Evolutionary conservation across 2,329 filamentous ascomycete genomes (phyloP), one percentile per base, ranked within the genome.

Genomic region (Berkeleyomyces basicola): DNA sequence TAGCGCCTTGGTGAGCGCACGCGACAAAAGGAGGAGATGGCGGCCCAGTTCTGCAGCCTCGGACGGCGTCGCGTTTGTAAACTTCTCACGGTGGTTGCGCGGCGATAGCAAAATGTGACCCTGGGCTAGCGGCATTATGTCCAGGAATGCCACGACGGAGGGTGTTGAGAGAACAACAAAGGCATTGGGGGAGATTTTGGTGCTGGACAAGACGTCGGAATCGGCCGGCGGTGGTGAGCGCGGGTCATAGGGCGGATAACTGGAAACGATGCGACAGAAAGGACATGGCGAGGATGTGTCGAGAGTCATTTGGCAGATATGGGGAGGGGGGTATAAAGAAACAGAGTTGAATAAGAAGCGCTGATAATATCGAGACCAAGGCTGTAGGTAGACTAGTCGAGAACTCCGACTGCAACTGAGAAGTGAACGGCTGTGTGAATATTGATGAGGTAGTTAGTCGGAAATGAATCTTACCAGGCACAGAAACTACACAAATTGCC

Each of bases 31-130:
- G 42, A 88, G 84, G 37, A 95, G 79, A 76, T 79, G 82, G 65
- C 72, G 71, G 68, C 88, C 83, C 62, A 95, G 78, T 69, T 86
- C 84, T 62, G 78, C 77, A 33, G 84, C 82, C 71, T 90, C 87
- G 57, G 71, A 71, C 0, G 80, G 74, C 16, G 16, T 44, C 4
- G 55, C 51, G 70, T 91, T 87, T 2, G 82, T 85, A 44, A 96
- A 78, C 71, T 91, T 95, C 66, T 85, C 81, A 63, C 84, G 81
- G 76, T 97, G 93, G 43, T 76, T 71, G 47, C 93, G 81, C 7
- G 90, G 87, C 62, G 86, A 88, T 42, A 97, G 79, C 0, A 97
- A 80, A 5, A 96, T 74, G 76, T 97, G 92, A 1, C 91, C 91
- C 0, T 78, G 78, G 0, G 88, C 87, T 60, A 97, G 82, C 0